Percentiles rank a stretch among this genome's conserved stretches.
Evolutionary conservation across 805 yeast species (phyloP).

Genomic region (Kluyveromyces aestuarii): DNA sequence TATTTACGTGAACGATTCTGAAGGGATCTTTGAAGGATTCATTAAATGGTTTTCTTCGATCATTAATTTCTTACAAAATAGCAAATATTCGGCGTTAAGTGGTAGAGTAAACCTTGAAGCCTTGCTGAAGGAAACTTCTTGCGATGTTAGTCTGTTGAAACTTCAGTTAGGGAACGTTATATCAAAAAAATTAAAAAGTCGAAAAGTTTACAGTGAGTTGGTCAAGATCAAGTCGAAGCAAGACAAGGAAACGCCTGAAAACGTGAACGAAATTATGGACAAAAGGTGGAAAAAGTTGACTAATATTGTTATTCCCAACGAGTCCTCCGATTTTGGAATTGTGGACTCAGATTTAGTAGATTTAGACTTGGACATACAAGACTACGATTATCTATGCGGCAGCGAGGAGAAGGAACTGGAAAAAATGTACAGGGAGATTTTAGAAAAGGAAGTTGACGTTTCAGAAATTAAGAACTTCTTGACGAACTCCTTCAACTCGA

Average conservation of each 20-base stretch:
- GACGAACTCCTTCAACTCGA: slow-evolving; percentile 13
- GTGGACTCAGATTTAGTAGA: slow-evolving; percentile 42
- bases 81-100: slow-evolving; percentile 36
- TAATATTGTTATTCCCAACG: slow-evolving; percentile 33
- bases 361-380: slow-evolving; percentile 26
- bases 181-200: slow-evolving; percentile 28
- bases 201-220: slow-evolving; percentile 24
- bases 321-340: slow-evolving; percentile 39
- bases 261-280: slow-evolving; percentile 25
- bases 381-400: slow-evolving; percentile 15
- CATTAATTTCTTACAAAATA: slow-evolving; percentile 51
- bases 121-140: slow-evolving; percentile 21
- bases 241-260: slow-evolving; percentile 9
- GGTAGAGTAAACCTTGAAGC: slow-evolving; percentile 38
- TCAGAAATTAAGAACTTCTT: slow-evolving; percentile 22
- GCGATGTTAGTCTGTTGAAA: slow-evolving; percentile 24
- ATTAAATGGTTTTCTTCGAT: slow-evolving; percentile 67
- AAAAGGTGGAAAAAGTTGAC: slow-evolving; percentile 38
- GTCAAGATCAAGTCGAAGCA: slow-evolving; percentile 18
- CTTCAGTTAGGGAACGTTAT: slow-evolving; percentile 34
- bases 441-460: slow-evolving; percentile 10
- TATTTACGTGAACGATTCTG: slow-evolving; percentile 69
- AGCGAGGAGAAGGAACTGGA: slow-evolving; percentile 22
- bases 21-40: slow-evolving; percentile 60
- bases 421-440: slow-evolving; percentile 22